A percentile compares a stretch with the other conserved stretches of the same genome.
phyloP scores from a whole-genome alignment of 2,329 filamentous ascomycete species.

The Epichloe uncinata region DNA sequence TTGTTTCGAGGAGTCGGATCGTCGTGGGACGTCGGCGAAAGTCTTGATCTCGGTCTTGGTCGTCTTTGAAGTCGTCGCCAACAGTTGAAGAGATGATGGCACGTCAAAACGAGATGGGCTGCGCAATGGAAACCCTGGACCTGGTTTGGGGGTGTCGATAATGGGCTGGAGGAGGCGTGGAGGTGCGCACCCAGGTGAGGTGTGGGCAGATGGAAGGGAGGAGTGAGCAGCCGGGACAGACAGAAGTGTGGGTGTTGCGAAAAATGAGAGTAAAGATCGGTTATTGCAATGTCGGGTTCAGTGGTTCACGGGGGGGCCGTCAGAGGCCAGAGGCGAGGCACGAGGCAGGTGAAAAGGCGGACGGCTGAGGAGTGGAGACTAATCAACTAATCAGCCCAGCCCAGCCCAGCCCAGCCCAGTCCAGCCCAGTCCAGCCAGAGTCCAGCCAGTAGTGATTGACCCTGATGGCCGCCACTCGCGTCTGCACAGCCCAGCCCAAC shows the following conservation, averaged over 20 bases:
- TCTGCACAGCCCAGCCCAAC: too few species aligned
- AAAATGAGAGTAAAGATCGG: not conserved
- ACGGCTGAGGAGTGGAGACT: not conserved
- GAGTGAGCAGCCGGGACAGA: slow-evolving; percentile 9
- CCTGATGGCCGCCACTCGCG: too few species aligned
- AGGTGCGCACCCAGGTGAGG: slow-evolving; percentile 21
- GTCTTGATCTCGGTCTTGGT: slow-evolving; percentile 1
- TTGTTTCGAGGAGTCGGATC: slow-evolving; percentile 1
- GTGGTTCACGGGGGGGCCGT: not conserved
- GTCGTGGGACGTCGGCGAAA: slow-evolving; percentile 2
- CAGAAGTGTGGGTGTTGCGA: slow-evolving; percentile 5
- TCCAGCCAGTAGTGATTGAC: too few species aligned
- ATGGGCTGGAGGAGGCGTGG: slow-evolving; percentile 27
- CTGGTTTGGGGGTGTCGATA: slow-evolving; percentile 27
- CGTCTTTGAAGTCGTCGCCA: slow-evolving; percentile 5
- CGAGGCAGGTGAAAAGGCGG: not conserved
- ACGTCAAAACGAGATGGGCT: slow-evolving; percentile 7
- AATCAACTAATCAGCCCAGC: not conserved
- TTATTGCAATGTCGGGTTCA: slow-evolving; percentile 1
- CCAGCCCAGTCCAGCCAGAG: too few species aligned
- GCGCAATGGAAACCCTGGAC: slow-evolving; percentile 15
- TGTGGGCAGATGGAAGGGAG: slow-evolving; percentile 20
- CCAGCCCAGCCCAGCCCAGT: too few species aligned
- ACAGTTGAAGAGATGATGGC: slow-evolving; percentile 2
- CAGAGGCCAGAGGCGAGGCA: too few species aligned